Evolutionary conservation across 345 rosid species (phyloP).

Genomic region (sweet orange (Citrus sinensis)): DNA sequence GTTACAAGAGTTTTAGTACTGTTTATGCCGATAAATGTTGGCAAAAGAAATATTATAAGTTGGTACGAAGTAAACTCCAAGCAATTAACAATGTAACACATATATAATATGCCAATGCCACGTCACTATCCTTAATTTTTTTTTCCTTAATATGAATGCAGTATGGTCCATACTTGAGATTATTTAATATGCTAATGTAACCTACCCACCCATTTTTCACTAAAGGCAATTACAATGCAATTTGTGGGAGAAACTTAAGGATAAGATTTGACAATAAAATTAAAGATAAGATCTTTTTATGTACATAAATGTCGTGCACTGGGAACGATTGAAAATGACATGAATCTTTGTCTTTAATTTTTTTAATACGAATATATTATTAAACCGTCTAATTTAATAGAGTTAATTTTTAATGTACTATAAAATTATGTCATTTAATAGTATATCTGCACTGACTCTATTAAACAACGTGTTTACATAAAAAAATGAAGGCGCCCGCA

Average conservation of each 20-base stretch:
- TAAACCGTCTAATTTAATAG: no score
- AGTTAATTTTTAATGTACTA: fast-evolving
- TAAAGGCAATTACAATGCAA: neutral
- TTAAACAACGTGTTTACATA: no score
- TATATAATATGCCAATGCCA: neutral
- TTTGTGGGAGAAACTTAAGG: neutral
- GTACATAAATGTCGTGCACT: neutral
- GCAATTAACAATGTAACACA: neutral
- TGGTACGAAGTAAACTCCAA: neutral
- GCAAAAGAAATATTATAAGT: neutral
- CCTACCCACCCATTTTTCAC: neutral
- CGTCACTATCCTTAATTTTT: neutral
- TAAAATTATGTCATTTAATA: no score
- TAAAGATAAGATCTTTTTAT: neutral
- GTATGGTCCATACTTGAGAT: neutral
- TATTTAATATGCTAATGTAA: neutral
- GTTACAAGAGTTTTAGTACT: neutral
- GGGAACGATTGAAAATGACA: neutral
- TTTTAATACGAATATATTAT: no score
- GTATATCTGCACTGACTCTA: no score
- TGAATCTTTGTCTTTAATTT: no score
- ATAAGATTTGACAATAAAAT: neutral
- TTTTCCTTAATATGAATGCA: no score
- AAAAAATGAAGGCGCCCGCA: fast-evolving
- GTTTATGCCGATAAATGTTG: neutral